Base-by-base conservation (phyloP, 805 yeast species). In the Spathaspora girioi region DNA sequence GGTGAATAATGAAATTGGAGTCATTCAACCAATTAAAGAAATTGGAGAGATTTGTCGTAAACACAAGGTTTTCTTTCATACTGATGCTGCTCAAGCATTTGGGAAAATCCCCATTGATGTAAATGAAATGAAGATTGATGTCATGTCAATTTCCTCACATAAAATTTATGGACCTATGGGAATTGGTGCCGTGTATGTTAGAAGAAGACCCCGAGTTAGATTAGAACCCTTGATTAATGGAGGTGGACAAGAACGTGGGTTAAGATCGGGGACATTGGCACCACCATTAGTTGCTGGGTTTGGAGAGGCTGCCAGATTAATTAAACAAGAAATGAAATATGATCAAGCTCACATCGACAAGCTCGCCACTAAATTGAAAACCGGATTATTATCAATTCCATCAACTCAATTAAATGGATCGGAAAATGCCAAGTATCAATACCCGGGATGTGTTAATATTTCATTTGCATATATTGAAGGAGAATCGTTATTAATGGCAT, bases 221-320 rank as follows among this genome's bases (percentile, higher is more conserved):
- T 68, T 94, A 55, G 97, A 92, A 57, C 97, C 99, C 19, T 77
- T 94, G 50, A 88, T 94, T 59, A 87, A 91, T 54, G 99, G 99
- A 58, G 99, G 99, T 73, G 99, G 99, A 49, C 99, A 94, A 75
- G 99, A 94, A 75, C 87, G 99, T 76, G 99, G 99, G 53, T 77
- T 94, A 63, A 82, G 99, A 73, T 88, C 97, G 5, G 99, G 99
- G 54, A 94, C 99, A 27, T 79, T 94, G 65, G 92, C 99, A 3
- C 96, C 99, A n/a, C 96, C 98, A 19, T 78, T 91, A 64, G 89
- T 93, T 42, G 86, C 91, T 35, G 99, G 99, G 0, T 90, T 94
- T 67, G 99, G 99, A 55, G 98, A 94, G 71, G 99, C 99, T 31
- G 94, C 97, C 42, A 80, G 97, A 64, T 69, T 94, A 54, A 86